phyloP scores from a whole-genome alignment of 805 yeast genomes.

The Nakazawaea molendinolei region DNA sequence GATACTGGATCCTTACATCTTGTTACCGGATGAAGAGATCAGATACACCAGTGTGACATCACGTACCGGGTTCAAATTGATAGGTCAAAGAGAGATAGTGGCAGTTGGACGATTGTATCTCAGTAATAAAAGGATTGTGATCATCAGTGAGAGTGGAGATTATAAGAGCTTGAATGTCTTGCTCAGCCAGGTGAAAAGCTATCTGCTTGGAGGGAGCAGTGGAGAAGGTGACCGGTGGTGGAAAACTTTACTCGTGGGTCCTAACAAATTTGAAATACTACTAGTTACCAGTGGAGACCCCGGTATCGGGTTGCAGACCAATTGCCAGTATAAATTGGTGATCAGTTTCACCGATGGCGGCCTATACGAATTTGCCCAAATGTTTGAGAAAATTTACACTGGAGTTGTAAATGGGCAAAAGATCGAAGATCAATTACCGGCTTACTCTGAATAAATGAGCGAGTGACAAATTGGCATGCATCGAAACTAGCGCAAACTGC shows the following conservation, averaged over 20 bases:
- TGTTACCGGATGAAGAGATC: slow-evolving; percentile 20
- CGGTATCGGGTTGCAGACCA: slow-evolving; percentile 28
- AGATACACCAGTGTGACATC: slow-evolving; percentile 15
- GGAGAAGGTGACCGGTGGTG: slow-evolving; percentile 18
- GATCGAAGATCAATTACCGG: slow-evolving; percentile 38
- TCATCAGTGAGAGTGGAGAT: slow-evolving; percentile 35
- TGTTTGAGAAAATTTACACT: slow-evolving; percentile 27
- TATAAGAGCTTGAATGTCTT: slow-evolving; percentile 34
- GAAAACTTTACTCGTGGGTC: slow-evolving; percentile 42
- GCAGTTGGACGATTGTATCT: slow-evolving; percentile 31
- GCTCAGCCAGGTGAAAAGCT: slow-evolving; percentile 24
- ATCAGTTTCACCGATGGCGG: slow-evolving; percentile 44
- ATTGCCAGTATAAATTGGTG: slow-evolving; percentile 30
- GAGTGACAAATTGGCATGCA: neutral
- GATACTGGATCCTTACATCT: slow-evolving; percentile 20
- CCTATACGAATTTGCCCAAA: slow-evolving; percentile 31
- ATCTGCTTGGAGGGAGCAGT: slow-evolving; percentile 12
- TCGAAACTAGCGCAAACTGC: too few relatives aligned
- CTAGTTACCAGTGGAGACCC: slow-evolving; percentile 18
- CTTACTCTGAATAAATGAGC: slow-evolving; percentile 22
- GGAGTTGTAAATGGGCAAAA: slow-evolving; percentile 28
- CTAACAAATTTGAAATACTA: slow-evolving; percentile 19
- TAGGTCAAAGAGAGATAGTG: slow-evolving; percentile 13
- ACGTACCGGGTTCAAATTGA: slow-evolving; percentile 14
- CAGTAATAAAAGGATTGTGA: slow-evolving; percentile 35